Evolutionary conservation across 768 basidiomycete species (phyloP).

Genomic region (Kondoa subrosea): DNA sequence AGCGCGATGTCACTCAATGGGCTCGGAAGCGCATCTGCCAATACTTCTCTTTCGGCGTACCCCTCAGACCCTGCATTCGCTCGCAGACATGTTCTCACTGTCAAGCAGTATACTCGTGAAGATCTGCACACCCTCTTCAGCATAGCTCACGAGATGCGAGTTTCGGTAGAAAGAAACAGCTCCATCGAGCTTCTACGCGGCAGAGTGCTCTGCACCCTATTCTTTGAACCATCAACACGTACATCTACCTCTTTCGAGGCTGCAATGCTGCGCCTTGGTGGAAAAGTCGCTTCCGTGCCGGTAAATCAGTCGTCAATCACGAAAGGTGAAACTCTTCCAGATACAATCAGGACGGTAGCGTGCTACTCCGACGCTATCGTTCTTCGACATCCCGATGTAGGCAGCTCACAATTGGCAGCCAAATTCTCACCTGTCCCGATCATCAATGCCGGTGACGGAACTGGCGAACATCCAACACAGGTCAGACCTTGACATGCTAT

Average conservation of each 20-base stretch:
- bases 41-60: not conserved
- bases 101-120: constrained; percentile 76
- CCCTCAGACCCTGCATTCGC: constrained; percentile 63
- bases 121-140: constrained; percentile 89
- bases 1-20: constrained; percentile 25
- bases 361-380: constrained; percentile 93
- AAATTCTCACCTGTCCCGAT: constrained; percentile 91
- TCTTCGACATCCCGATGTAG: constrained; percentile 81
- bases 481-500: constrained; percentile 36
- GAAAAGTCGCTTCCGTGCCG: constrained; percentile 73
- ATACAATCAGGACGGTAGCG: constrained; percentile 81
- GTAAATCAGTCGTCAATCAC: constrained; percentile 68
- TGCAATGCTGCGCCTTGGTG: constrained; percentile 96
- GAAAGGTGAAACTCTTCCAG: constrained; percentile 84
- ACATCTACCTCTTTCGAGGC: constrained; percentile 93
- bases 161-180: constrained; percentile 83
- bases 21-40: not conserved
- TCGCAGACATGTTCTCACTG: constrained; percentile 77
- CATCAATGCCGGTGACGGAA: constrained; percentile 90
- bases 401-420: constrained; percentile 85
- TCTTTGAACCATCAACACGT: constrained; percentile 93
- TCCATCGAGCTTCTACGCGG: constrained; percentile 76
- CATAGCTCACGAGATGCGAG: constrained; percentile 87
- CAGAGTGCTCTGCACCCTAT: constrained; percentile 72
- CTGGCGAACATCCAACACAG: constrained; percentile 94